Percentiles rank a stretch among this genome's conserved stretches.
phyloP scores from a whole-genome alignment of 495 filamentous ascomycete species.

The Neurospora pannonica region DNA sequence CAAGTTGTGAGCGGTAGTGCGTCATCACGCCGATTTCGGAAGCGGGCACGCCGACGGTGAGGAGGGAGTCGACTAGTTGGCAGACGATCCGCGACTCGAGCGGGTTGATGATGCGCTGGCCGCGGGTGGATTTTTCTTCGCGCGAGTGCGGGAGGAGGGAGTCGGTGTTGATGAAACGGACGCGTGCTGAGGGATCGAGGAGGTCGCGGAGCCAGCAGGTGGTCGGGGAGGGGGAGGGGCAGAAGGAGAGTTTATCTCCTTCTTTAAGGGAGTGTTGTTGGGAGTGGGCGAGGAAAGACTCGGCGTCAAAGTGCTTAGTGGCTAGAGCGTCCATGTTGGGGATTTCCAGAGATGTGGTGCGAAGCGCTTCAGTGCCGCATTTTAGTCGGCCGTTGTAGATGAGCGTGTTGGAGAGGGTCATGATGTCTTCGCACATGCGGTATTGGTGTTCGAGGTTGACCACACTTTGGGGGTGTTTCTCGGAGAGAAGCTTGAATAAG shows the following conservation, averaged over 20 bases:
- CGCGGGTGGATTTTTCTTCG: constrained; percentile 51
- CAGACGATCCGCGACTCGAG: constrained; percentile 64
- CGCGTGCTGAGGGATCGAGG: constrained; percentile 56
- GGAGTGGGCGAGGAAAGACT: constrained; percentile 20
- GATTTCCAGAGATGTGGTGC: constrained; percentile 50
- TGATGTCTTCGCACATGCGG: constrained; percentile 94
- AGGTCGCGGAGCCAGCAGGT: constrained; percentile 81
- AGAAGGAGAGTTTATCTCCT: constrained; percentile 29
- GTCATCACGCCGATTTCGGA: constrained; percentile 90
- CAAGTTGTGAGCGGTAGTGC: constrained; percentile 90
- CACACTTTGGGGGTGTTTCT: constrained; percentile 75
- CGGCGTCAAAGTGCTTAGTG: constrained; percentile 44
- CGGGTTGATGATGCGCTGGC: constrained; percentile 78
- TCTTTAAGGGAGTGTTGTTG: neutral
- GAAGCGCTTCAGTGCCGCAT: constrained; percentile 72
- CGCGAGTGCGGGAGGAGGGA: constrained; percentile 52
- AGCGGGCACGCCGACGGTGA: constrained; percentile 63
- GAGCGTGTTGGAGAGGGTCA: constrained; percentile 84
- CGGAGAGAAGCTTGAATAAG: constrained; percentile 86
- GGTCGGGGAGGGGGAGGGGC: constrained; percentile 37
- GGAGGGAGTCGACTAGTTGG: constrained; percentile 69
- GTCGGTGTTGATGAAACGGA: constrained; percentile 85
- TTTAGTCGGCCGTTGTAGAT: constrained; percentile 86
- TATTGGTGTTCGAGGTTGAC: constrained; percentile 92
- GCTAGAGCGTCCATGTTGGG: constrained; percentile 45